Evolutionary conservation across 768 basidiomycete genomes (phyloP), one percentile per base, ranked within the genome.

Genomic region (Mycena indigotica): DNA sequence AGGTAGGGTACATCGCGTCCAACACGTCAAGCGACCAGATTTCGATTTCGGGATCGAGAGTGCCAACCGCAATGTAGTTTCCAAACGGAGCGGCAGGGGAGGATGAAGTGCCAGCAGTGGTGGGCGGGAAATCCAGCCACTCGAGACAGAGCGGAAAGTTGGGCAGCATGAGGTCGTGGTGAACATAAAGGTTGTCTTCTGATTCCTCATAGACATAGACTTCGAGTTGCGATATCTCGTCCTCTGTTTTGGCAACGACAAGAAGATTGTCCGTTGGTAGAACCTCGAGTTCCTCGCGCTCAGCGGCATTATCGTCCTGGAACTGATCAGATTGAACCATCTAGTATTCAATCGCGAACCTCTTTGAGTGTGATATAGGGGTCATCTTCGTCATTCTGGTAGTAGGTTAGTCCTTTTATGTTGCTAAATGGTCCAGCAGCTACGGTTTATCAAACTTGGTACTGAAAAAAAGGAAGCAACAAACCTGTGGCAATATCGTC

Each of bases 71-170:
- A 64, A 99, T 88, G 72, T 91, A 98, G 70, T 89, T 96, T 5
- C 94, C 94, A 51, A 85, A 82, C 5, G 75, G 71, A n/a, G 72
- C 61, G 41, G 71, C 69, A 16, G 71, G 66, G 21, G 71, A 57
- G 65, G 72, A 61, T 57, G 75, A 63, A 29, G 74, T 67, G 24
- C 78, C 77, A 25, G 80, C 70, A 55, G 87, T 75, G 58, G 86
- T 73, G 23, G 93, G 91, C n/a, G 88, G 84, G 72, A 94, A 98
- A 71, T 98, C 93, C 57, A 98, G 87, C 97, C 97, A 99, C 80
- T 99, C 97, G 56, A 99, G 90, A 66, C 96, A 98, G 57, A 99
- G 88, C 8, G 97, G 97, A 73, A 98, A 95, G 63, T 93, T 93
- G 62, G 96, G 95, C 28, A 99, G 84, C 87, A 99, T 93, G 70